phyloP scores from a whole-genome alignment of 208 protist species.

The Polymyxa betae region DNA sequence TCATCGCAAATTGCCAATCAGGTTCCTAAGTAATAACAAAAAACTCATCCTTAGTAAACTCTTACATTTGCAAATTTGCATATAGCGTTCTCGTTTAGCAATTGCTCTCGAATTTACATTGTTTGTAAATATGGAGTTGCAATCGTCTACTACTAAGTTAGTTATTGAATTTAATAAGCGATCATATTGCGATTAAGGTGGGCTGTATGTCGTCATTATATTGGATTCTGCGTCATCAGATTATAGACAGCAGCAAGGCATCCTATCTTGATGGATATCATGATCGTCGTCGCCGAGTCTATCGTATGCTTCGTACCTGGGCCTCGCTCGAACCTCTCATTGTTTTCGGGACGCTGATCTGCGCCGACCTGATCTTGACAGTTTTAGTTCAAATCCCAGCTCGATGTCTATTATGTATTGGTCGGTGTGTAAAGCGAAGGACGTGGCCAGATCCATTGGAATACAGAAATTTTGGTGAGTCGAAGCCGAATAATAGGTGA shows the following conservation, averaged over 20 bases:
- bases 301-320: conserved; percentile 18
- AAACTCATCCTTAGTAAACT: too few species aligned
- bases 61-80: too few species aligned
- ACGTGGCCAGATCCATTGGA: neutral
- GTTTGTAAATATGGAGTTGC: too few species aligned
- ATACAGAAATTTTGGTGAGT: neutral
- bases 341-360: neutral
- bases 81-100: too few species aligned
- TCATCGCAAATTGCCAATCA: too few species aligned
- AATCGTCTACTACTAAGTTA: too few species aligned
- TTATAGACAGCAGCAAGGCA: neutral
- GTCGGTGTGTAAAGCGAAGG: neutral
- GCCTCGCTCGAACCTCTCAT: conserved; percentile 18
- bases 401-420: neutral
- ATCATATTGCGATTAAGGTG: too few species aligned
- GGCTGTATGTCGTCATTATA: neutral
- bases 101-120: too few species aligned
- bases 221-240: neutral
- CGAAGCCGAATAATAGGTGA: too few species aligned
- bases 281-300: neutral
- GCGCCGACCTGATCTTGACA: neutral
- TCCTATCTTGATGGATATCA: neutral
- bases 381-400: neutral
- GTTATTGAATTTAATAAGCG: too few species aligned
- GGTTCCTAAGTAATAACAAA: too few species aligned